These are phyloP conservation scores for Hapsidospora chrysogenum DNA, from an alignment of 495 filamentous ascomycete genomes.

Conservation along the genomic window DNA sequence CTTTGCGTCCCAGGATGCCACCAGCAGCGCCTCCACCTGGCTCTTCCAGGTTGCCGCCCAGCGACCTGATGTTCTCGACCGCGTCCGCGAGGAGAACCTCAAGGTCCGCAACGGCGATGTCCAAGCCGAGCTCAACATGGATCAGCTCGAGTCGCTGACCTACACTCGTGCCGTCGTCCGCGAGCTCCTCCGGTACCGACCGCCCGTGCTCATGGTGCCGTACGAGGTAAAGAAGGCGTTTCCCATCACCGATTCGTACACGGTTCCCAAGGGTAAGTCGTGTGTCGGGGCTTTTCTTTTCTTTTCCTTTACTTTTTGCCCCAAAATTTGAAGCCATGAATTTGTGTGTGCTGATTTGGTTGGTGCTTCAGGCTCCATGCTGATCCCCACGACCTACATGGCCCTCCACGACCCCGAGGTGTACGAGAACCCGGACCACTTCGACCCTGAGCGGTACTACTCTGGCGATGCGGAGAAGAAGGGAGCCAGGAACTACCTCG, in stretches of 20 bases:
- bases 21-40: conserved; percentile 84
- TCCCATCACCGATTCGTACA: conserved; percentile 78
- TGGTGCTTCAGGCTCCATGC: conserved; percentile 54
- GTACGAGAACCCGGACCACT: conserved; percentile 77
- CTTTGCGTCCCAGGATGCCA: conserved; percentile 95
- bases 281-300: not conserved
- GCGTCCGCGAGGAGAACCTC: conserved; percentile 84
- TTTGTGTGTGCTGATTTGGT: too few relatives aligned
- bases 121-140: conserved; percentile 53
- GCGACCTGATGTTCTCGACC: conserved; percentile 77
- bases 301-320: not conserved
- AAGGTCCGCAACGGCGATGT: conserved; percentile 60
- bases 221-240: conserved; percentile 92
- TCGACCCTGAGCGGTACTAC: conserved; percentile 86
- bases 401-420: conserved; percentile 87
- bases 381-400: conserved; percentile 80
- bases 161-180: conserved; percentile 90
- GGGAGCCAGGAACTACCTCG: conserved; percentile 90
- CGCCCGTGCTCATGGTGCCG: conserved; percentile 95
- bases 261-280: conserved; percentile 56
- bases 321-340: too few relatives aligned
- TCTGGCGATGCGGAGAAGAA: conserved; percentile 71
- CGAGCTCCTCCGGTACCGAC: conserved; percentile 87
- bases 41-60: conserved; percentile 91
- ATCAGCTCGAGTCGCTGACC: conserved; percentile 70